These are phyloP conservation scores for Fusarium poae DNA, from an alignment of 2,329 filamentous ascomycete genomes.

Conservation along the genomic window DNA sequence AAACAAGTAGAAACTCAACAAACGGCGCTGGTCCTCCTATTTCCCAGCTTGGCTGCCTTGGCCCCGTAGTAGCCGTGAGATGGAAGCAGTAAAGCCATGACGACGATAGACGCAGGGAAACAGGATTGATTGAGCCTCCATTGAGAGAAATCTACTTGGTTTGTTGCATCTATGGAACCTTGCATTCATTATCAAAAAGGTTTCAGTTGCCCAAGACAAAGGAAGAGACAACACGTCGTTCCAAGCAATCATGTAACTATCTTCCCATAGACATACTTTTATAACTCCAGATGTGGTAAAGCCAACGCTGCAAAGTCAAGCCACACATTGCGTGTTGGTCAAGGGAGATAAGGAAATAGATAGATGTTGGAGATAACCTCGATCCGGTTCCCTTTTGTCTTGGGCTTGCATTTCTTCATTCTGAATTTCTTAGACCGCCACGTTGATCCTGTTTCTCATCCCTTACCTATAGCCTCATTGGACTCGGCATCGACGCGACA, in stretches of 20 bases:
- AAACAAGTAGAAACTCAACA: conserved; percentile 34
- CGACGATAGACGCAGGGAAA: conserved; percentile 18
- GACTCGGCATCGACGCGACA: conserved; percentile 17
- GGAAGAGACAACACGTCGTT: conserved; percentile 4
- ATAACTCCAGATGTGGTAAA: background rate
- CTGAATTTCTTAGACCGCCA: conserved; percentile 20
- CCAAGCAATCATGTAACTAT: background rate
- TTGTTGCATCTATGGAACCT: conserved; percentile 2
- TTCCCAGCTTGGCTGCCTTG: conserved; percentile 18
- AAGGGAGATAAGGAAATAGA: conserved; percentile 13
- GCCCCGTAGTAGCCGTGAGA: conserved; percentile 22
- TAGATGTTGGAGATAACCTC: conserved; percentile 6
- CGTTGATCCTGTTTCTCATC: conserved; percentile 12
- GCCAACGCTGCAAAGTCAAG: conserved; percentile 11
- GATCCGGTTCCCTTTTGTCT: conserved; percentile 14
- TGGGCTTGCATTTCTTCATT: conserved; percentile 18
- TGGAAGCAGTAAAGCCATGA: conserved; percentile 12
- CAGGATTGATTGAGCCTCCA: conserved; percentile 9
- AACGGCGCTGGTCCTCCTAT: conserved; percentile 34
- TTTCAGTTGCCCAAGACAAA: conserved; percentile 9
- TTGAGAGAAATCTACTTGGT: background rate
- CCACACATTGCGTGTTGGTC: conserved; percentile 14
- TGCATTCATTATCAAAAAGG: conserved; percentile 1
- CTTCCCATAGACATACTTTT: background rate
- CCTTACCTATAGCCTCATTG: conserved; percentile 40